These are phyloP conservation scores for Pichia pseudocactophila DNA, from an alignment of 805 yeast genomes.

Conservation along the genomic window DNA sequence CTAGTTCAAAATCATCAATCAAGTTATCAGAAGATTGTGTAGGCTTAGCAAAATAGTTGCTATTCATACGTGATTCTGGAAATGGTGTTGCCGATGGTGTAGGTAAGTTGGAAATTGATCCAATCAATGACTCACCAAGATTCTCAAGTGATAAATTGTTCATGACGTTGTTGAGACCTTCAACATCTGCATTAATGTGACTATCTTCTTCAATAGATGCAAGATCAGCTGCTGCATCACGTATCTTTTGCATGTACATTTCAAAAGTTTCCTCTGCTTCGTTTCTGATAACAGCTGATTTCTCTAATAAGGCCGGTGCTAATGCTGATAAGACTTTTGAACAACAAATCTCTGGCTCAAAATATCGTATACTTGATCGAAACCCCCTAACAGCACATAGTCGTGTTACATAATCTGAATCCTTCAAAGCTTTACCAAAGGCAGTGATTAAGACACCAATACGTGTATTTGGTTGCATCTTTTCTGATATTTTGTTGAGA, in stretches of 20 bases:
- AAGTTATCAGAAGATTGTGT: slow-evolving; percentile 3
- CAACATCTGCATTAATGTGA: slow-evolving; percentile 16
- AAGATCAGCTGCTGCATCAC: slow-evolving; percentile 34
- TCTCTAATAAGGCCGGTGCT: slow-evolving; percentile 77
- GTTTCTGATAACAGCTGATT: slow-evolving; percentile 54
- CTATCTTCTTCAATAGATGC: slow-evolving; percentile 22
- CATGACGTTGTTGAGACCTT: slow-evolving; percentile 11
- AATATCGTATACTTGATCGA: slow-evolving; percentile 51
- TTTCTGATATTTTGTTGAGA: slow-evolving; percentile 54
- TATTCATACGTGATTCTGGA: slow-evolving; percentile 3
- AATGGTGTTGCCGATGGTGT: slow-evolving; percentile 5
- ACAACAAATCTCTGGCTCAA: slow-evolving; percentile 68
- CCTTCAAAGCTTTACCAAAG: slow-evolving; percentile 72
- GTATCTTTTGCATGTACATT: slow-evolving; percentile 46
- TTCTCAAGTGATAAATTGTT: slow-evolving; percentile 18
- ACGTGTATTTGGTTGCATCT: slow-evolving; percentile 46
- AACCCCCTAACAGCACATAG: slow-evolving; percentile 71
- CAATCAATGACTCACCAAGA: slow-evolving; percentile 12
- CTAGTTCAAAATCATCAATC: slow-evolving; percentile 18
- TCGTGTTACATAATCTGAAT: slow-evolving; percentile 66
- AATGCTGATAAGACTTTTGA: slow-evolving; percentile 75
- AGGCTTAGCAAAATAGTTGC: background rate
- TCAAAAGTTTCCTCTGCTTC: slow-evolving; percentile 68
- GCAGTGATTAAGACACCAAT: slow-evolving; percentile 81
- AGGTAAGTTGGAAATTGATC: slow-evolving; percentile 1